Evolutionary conservation across 495 filamentous ascomycete genomes (phyloP).

Genomic region (Mycothermus thermophilus): DNA sequence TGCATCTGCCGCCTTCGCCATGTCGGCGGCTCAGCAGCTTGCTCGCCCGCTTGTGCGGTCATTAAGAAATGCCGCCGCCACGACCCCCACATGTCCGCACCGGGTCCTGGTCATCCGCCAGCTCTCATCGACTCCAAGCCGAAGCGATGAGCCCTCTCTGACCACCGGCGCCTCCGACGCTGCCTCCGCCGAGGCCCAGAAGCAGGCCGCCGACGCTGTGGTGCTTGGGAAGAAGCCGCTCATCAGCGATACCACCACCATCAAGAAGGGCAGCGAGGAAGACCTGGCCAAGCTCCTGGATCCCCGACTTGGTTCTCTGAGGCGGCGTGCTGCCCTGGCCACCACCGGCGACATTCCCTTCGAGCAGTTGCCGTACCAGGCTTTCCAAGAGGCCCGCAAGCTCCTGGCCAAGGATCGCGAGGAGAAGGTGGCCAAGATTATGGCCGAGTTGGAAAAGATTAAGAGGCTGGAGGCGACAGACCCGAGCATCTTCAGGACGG

Average conservation of each 20-base stretch:
- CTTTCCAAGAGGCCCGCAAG: slow-evolving; percentile 89
- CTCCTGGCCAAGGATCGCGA: slow-evolving; percentile 65
- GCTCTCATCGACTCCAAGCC: slow-evolving; percentile 31
- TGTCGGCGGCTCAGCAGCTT: slow-evolving; percentile 58
- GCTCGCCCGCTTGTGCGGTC: slow-evolving; percentile 52
- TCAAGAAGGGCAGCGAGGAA: slow-evolving; percentile 40
- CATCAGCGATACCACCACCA: slow-evolving; percentile 20
- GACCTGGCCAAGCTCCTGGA: slow-evolving; percentile 43
- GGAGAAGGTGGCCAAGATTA: slow-evolving; percentile 60
- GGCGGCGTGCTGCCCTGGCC: slow-evolving; percentile 65
- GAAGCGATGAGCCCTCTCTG: slow-evolving; percentile 27
- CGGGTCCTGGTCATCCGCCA: slow-evolving; percentile 26
- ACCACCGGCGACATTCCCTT: slow-evolving; percentile 65
- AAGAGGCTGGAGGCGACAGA: slow-evolving; percentile 43
- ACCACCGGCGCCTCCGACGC: slow-evolving; percentile 13
- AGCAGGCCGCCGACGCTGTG: slow-evolving; percentile 8
- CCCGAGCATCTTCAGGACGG: slow-evolving; percentile 41
- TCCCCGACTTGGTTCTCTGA: slow-evolving; percentile 60
- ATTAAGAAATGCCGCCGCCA: slow-evolving; percentile 34
- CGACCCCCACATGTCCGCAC: slow-evolving; percentile 10
- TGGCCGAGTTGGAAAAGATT: slow-evolving; percentile 45
- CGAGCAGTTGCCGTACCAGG: slow-evolving; percentile 85
- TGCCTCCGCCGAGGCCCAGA: slow-evolving; percentile 2
- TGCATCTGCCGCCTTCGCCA: no score
- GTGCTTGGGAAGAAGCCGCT: slow-evolving; percentile 5